Evolutionary conservation across 2,329 filamentous ascomycete species (phyloP).

Genomic region (Pyricularia grisea): DNA sequence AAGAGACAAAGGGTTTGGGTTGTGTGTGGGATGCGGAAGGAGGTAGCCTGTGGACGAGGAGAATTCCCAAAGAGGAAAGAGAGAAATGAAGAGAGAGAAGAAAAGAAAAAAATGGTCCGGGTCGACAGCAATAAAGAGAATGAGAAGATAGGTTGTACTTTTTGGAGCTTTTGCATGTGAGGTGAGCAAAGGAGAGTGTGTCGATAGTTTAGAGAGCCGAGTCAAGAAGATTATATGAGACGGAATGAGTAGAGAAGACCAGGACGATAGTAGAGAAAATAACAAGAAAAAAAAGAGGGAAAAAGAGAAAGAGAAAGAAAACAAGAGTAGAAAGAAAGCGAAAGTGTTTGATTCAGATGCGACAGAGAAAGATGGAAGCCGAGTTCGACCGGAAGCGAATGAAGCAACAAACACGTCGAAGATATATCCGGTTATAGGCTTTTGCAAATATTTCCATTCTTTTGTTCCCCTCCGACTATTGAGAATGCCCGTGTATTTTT

Average conservation of each 20-base stretch:
- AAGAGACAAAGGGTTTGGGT: not conserved
- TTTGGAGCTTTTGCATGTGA: not conserved
- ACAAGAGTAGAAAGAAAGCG: not conserved
- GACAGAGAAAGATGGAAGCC: not conserved
- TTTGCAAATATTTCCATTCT: not conserved
- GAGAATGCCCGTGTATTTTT: too few species aligned
- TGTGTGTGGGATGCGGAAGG: not conserved
- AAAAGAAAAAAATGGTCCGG: not conserved
- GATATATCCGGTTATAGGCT: not conserved
- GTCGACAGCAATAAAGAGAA: not conserved
- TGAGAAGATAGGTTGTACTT: not conserved
- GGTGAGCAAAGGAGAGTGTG: not conserved
- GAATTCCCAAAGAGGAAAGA: not conserved
- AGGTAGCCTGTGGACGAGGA: not conserved
- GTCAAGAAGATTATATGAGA: not conserved
- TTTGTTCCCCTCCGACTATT: not conserved
- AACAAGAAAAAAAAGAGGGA: too few species aligned
- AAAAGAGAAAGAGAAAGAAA: not conserved
- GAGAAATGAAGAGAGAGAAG: not conserved
- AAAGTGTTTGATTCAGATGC: not conserved
- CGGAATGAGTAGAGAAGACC: not conserved
- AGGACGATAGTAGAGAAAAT: too few species aligned
- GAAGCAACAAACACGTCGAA: not conserved
- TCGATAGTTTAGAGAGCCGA: not conserved
- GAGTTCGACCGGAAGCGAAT: not conserved